Evolutionary conservation across 2,329 filamentous ascomycete genomes (phyloP).

Genomic region (Cadophora luteo-olivacea): DNA sequence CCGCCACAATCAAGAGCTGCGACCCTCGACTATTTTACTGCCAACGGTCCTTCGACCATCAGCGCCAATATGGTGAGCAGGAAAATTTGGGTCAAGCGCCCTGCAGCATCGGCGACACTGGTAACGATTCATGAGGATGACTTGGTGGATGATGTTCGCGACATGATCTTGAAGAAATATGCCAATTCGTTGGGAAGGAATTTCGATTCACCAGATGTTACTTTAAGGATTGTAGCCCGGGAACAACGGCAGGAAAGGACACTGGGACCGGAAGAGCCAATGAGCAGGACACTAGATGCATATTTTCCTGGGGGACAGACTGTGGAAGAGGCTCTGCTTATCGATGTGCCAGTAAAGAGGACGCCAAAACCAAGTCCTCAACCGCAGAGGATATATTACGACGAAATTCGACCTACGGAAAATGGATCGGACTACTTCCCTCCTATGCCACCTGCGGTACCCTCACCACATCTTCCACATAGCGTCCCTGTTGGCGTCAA

Average conservation of each 20-base stretch:
- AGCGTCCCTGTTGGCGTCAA: conserved; percentile 39
- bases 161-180: conserved; percentile 92
- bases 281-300: conserved; percentile 77
- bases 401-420: conserved; percentile 69
- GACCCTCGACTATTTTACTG: conserved; percentile 43
- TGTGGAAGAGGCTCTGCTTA: conserved; percentile 87
- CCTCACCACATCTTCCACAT: conserved; percentile 44
- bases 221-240: conserved; percentile 76
- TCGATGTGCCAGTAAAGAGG: conserved; percentile 79
- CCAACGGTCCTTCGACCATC: conserved; percentile 41
- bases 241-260: conserved; percentile 70
- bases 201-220: conserved; percentile 91
- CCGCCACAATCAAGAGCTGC: conserved; percentile 46
- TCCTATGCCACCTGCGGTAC: conserved; percentile 58
- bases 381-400: conserved; percentile 57
- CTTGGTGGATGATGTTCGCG: conserved; percentile 91
- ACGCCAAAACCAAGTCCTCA: conserved; percentile 84
- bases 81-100: conserved; percentile 95
- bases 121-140: conserved; percentile 87
- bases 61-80: conserved; percentile 63
- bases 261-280: conserved; percentile 85
- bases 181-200: conserved; percentile 87
- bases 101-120: conserved; percentile 83
- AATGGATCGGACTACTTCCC: conserved; percentile 84
- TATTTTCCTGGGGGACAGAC: conserved; percentile 88